These are phyloP conservation scores for Phaffia rhodozyma DNA, from an alignment of 1,284 basidiomycete species.

Conservation along the genomic window DNA sequence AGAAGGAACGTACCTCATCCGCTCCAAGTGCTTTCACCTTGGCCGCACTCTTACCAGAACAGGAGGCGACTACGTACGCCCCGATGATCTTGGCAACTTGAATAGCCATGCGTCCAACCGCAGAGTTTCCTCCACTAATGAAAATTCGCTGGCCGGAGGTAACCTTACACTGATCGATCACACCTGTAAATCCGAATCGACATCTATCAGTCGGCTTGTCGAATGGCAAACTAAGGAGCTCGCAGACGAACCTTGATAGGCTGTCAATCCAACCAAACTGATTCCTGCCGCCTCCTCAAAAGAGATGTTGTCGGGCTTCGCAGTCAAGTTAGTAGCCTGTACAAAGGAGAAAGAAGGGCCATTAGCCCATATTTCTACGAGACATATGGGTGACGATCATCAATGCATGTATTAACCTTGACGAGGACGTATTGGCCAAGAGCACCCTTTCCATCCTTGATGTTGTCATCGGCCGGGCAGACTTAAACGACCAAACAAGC, in stretches of 20 bases:
- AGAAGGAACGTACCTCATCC: conserved; percentile 7
- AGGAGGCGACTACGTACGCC: conserved; percentile 19
- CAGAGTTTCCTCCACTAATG: conserved; percentile 6
- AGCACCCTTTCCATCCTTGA: conserved; percentile 6
- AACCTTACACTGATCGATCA: conserved; percentile 1
- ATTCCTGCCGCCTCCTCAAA: conserved; percentile 20
- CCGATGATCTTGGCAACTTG: conserved; percentile 20
- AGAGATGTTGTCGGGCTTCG: conserved; percentile 7
- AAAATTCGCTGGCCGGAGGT: neutral
- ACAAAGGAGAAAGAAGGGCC: neutral
- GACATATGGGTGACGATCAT: neutral
- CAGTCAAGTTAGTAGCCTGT: conserved; percentile 3
- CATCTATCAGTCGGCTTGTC: conserved; percentile 1
- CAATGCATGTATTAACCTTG: neutral
- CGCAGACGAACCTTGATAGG: conserved; percentile 9
- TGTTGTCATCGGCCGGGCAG: neutral
- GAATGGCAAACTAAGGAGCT: neutral
- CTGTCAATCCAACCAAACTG: conserved; percentile 19
- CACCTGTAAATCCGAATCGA: conserved; percentile 21
- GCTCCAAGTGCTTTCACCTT: conserved; percentile 17
- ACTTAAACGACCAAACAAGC: too few species aligned
- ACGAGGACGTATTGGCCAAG: conserved; percentile 6
- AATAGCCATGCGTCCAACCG: conserved; percentile 20
- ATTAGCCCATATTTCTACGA: neutral
- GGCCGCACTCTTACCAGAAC: conserved; percentile 13